Conservation (phyloP, 2,329 filamentous ascomycete genomes). For the Penicillium hordei region DNA sequence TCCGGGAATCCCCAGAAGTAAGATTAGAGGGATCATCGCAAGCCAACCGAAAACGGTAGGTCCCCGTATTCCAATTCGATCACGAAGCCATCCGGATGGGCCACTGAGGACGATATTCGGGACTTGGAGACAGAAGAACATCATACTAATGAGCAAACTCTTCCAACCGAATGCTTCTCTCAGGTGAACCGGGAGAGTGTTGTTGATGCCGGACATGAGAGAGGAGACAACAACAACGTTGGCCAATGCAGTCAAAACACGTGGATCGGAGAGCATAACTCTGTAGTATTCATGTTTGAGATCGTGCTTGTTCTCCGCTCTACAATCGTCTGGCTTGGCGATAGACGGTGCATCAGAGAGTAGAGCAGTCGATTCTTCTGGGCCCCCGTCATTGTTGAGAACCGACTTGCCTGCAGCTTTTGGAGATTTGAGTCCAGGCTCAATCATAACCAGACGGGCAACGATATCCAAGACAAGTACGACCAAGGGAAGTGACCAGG, state of each 20-base stretch:
- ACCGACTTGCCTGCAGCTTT: neutral
- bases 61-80: constrained; percentile 22
- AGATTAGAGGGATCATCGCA: constrained; percentile 19
- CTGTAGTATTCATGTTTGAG: constrained; percentile 30
- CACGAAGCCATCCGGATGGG: constrained; percentile 52
- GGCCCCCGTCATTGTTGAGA: neutral
- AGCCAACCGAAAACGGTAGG: constrained; percentile 25
- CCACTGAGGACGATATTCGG: constrained; percentile 60
- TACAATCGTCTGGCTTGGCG: neutral
- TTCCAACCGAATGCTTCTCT: constrained; percentile 55
- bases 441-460: constrained; percentile 32
- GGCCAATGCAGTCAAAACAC: constrained; percentile 44
- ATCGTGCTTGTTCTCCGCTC: neutral
- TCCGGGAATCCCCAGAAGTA: constrained; percentile 29
- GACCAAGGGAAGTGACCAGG: constrained; percentile 30
- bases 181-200: constrained; percentile 57
- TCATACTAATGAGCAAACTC: constrained; percentile 55
- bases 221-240: constrained; percentile 49
- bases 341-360: neutral
- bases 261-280: constrained; percentile 44
- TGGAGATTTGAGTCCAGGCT: constrained; percentile 6
- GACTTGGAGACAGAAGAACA: constrained; percentile 59
- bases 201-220: constrained; percentile 55
- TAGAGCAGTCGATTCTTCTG: constrained; percentile 1
- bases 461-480: constrained; percentile 32